A percentile compares a stretch with the other conserved stretches of the same genome.
Evolutionary conservation across 2,329 filamentous ascomycete species (phyloP).

Genomic region (Magnaporthales sp.): DNA sequence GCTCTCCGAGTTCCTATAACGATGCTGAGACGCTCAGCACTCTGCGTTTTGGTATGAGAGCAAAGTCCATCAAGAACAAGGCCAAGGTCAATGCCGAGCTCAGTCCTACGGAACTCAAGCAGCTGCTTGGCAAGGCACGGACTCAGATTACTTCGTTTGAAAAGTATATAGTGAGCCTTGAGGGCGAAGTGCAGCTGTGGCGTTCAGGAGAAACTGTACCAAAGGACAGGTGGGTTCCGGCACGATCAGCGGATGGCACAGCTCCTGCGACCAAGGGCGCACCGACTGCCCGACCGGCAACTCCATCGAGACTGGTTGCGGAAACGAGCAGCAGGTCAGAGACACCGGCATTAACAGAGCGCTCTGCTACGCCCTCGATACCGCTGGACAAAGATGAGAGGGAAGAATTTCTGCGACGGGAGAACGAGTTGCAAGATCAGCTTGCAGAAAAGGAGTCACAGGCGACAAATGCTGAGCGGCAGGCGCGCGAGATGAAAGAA

Average conservation of each 20-base stretch:
- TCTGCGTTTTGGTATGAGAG: conserved; percentile 86
- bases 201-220: conserved; percentile 81
- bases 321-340: conserved; percentile 49
- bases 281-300: conserved; percentile 46
- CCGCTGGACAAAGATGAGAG: conserved; percentile 92
- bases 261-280: conserved; percentile 29
- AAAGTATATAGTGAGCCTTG: conserved; percentile 72
- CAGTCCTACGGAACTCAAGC: conserved; percentile 90
- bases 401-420: conserved; percentile 87
- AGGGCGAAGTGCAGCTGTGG: conserved; percentile 81
- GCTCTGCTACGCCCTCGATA: conserved; percentile 78
- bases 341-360: conserved; percentile 62
- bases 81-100: conserved; percentile 99
- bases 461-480: conserved; percentile 70
- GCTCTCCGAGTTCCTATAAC: conserved; percentile 98
- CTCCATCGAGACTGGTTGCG: conserved; percentile 37
- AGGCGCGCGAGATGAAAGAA: conserved; percentile 73
- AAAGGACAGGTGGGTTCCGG: conserved; percentile 76
- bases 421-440: conserved; percentile 97
- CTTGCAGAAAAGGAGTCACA: conserved; percentile 85
- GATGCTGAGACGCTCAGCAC: conserved; percentile 91
- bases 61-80: conserved; percentile 99
- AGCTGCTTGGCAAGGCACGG: conserved; percentile 85
- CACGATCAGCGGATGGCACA: conserved; percentile 21
- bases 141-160: conserved; percentile 84